Base-by-base conservation (phyloP, 352 stramenopile species). In the Pythium aquatile region DNA sequence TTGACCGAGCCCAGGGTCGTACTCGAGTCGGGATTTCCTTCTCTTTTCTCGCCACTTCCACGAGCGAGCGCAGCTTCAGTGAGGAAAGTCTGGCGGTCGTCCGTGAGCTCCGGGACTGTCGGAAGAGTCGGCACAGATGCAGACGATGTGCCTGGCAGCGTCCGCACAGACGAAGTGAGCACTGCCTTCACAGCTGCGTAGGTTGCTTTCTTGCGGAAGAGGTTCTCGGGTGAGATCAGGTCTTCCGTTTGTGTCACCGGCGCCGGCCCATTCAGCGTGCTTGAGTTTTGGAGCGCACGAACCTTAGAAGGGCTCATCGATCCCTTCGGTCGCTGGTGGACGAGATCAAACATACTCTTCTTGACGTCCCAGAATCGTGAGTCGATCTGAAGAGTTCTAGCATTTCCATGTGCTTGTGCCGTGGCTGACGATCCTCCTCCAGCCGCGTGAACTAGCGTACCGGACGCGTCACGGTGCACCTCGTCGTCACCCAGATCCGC, bases 331-430 rank as follows among this genome's bases (percentile, higher is more conserved):
- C 72, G 67, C 17, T 75, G 71, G 2, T 74, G 69, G 1, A 65
- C 61, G 0, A 55, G 53, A 42, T 89, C 77, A n/a, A 86, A 78
- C 73, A 88, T 83, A 58, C 73, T 88, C 42, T 77, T 77, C 58
- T 89, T 88, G 11, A 89, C 82, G 63, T 88, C 82, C 78, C 78
- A 87, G 70, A 88, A 91, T 1, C 77, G 76, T 33, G 73, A 65
- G 29, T 91, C 79, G 39, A 91, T 85, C 13, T 83, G 44, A 2
- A 63, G 28, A 3, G 68, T 56, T 2, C 58, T 37, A 3, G 55
- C 44, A 24, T 68, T 59, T 3, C 33, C 52, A 4, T 9, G 32
- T 5, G 55, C 24, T 13, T 57, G 55, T 16, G 32, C n/a, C 5
- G 35, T 32, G 13, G 17, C 1, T 11, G 33, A 24, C 1, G 55